Evolutionary conservation across 805 yeast species (phyloP).

Genomic region (Ogataea pilisensis): DNA sequence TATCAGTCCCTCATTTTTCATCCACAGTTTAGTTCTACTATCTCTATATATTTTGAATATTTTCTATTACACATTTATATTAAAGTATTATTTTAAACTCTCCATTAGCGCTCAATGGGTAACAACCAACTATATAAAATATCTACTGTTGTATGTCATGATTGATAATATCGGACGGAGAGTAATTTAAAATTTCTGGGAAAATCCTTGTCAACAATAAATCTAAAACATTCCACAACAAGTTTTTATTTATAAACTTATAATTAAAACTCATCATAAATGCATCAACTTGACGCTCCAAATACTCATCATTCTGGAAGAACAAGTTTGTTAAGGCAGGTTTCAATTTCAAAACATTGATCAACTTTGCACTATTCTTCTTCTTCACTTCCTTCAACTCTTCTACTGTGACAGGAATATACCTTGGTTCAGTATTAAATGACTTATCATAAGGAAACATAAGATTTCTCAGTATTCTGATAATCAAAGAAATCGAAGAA

Average conservation of each 20-base stretch:
- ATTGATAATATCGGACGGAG: slow-evolving; percentile 11
- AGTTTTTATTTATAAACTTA: slow-evolving; percentile 38
- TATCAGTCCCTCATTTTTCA: too few relatives aligned
- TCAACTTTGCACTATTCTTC: slow-evolving; percentile 9
- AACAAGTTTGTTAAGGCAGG: slow-evolving; percentile 5
- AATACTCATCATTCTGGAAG: slow-evolving; percentile 5
- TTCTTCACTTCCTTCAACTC: slow-evolving; percentile 19
- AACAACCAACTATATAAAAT: too few relatives aligned
- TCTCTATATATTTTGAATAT: too few relatives aligned
- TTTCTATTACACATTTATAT: too few relatives aligned
- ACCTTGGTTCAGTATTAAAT: slow-evolving; percentile 28
- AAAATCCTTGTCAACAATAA: slow-evolving; percentile 35
- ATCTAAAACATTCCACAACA: slow-evolving; percentile 41
- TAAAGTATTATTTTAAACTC: too few relatives aligned
- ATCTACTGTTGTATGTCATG: neutral
- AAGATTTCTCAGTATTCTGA: slow-evolving; percentile 21
- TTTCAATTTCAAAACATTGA: slow-evolving; percentile 3
- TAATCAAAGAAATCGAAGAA: slow-evolving; percentile 6
- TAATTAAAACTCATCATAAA: slow-evolving; percentile 34
- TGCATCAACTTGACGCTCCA: slow-evolving; percentile 12
- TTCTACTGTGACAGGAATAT: slow-evolving; percentile 25
- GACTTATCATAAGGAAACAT: slow-evolving; percentile 27
- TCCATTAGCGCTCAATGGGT: too few relatives aligned
- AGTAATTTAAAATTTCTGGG: slow-evolving; percentile 30
- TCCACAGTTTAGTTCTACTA: too few relatives aligned